Conservation (phyloP, 768 basidiomycete genomes). For the Lactarius sp. region DNA sequence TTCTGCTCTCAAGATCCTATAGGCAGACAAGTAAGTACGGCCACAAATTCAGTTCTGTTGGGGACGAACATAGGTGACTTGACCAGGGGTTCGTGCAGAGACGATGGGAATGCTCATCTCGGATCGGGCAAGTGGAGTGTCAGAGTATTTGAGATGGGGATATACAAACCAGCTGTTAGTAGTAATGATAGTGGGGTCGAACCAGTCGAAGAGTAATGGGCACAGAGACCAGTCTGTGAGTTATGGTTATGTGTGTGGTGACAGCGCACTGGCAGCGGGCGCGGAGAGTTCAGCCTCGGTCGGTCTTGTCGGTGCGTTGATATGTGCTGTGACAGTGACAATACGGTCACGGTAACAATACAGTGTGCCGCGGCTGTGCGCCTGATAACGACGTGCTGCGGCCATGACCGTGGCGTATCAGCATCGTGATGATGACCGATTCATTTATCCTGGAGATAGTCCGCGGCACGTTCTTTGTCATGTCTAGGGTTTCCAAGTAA, state of each 20-base stretch:
- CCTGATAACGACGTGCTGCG: no score
- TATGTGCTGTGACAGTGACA: no score
- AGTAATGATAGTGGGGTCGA: background rate
- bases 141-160: background rate
- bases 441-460: no score
- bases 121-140: background rate
- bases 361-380: no score
- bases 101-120: conserved; percentile 17
- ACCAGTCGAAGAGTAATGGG: background rate
- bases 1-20: conserved; percentile 10
- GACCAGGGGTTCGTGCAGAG: conserved; percentile 9
- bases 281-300: no score
- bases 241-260: no score
- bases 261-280: no score
- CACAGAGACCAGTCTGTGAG: conserved; percentile 23
- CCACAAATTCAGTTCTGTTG: background rate
- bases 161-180: conserved; percentile 10
- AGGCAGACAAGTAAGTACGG: background rate
- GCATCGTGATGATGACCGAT: no score
- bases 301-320: no score
- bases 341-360: no score
- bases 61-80: conserved; percentile 18
- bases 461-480: background rate
- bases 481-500: background rate
- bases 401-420: no score